phyloP scores from a whole-genome alignment of 1,284 basidiomycete species.

The Apiotrichum mycotoxinovorans region DNA sequence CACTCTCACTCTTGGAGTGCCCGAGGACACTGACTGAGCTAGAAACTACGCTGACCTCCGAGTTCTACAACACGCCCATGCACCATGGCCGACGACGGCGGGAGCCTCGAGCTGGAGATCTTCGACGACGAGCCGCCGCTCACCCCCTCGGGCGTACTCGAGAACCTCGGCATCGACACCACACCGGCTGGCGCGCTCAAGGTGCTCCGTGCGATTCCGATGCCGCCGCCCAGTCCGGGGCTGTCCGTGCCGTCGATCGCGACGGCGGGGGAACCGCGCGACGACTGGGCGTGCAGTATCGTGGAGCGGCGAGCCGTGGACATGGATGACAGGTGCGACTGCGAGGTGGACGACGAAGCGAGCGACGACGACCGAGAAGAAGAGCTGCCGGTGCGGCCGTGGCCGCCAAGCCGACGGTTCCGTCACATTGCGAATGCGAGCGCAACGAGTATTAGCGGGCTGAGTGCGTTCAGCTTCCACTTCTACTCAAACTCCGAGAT shows the following conservation, averaged over 20 bases:
- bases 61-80: neutral
- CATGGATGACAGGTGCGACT: neutral
- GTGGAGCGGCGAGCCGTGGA: neutral
- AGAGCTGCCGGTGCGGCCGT: neutral
- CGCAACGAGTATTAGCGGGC: neutral
- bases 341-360: neutral
- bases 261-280: neutral
- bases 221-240: neutral
- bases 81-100: neutral
- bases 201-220: neutral
- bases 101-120: neutral
- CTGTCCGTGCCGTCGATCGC: neutral
- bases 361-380: neutral
- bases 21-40: too few relatives aligned
- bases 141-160: constrained; percentile 1
- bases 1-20: too few relatives aligned
- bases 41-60: too few relatives aligned
- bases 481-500: neutral
- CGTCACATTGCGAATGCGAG: neutral
- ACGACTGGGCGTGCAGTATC: constrained; percentile 1
- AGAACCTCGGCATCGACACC: neutral
- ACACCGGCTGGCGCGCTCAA: neutral
- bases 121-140: neutral
- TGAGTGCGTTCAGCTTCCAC: constrained; percentile 5
- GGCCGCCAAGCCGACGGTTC: neutral